Conservation (phyloP, 2,329 filamentous ascomycete genomes). For the Xylaria sp. region DNA sequence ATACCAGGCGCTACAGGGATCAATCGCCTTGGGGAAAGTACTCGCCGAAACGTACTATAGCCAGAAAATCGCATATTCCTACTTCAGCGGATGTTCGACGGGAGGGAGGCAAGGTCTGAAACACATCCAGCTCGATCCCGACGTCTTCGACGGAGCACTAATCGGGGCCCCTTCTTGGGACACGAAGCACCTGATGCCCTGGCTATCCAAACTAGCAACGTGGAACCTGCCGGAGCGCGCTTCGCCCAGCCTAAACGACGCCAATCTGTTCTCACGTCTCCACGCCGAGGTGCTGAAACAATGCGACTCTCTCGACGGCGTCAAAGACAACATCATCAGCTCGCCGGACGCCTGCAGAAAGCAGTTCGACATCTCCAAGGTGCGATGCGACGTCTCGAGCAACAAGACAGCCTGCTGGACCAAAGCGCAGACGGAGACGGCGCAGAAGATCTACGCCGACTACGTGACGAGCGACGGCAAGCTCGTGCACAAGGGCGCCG, state of each 20-base stretch:
- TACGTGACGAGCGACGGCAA: conserved; percentile 33
- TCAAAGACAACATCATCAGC: conserved; percentile 50
- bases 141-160: conserved; percentile 58
- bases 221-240: conserved; percentile 51
- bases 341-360: conserved; percentile 45
- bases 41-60: conserved; percentile 53
- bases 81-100: conserved; percentile 59
- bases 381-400: conserved; percentile 41
- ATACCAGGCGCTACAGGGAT: conserved; percentile 48
- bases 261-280: conserved; percentile 48
- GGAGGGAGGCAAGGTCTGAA: conserved; percentile 58
- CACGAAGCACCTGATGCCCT: conserved; percentile 49
- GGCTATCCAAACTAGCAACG: conserved; percentile 47
- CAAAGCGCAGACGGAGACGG: conserved; percentile 44
- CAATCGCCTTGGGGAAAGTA: conserved; percentile 50
- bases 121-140: conserved; percentile 53
- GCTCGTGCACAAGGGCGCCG: conserved; percentile 45
- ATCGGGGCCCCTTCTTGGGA: conserved; percentile 55
- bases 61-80: conserved; percentile 48
- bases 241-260: conserved; percentile 47
- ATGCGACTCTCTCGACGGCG: conserved; percentile 51
- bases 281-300: conserved; percentile 48
- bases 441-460: conserved; percentile 37
- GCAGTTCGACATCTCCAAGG: conserved; percentile 39
- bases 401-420: conserved; percentile 46